Evolutionary conservation across 805 yeast genomes (phyloP), one percentile per base, ranked within the genome.

Genomic region (Pichia nakasei): DNA sequence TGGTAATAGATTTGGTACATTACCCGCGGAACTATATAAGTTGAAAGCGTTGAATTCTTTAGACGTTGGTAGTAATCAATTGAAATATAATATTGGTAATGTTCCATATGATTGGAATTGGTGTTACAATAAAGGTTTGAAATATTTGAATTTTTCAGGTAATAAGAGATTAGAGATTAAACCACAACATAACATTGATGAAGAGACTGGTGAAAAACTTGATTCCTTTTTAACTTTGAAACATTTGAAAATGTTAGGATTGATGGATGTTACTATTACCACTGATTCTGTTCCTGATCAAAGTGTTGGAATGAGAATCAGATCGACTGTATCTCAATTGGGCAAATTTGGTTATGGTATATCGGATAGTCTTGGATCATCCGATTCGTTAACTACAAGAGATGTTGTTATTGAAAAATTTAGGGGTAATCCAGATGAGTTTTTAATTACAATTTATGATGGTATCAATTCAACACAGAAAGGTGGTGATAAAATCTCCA

Each of bases 71-170:
- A 85, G 94, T 2, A 93, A 93, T 60, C 82, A 80, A 48, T 68
- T 93, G 63, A 85, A 88, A 56, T 93, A 93, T 63, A 93, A 93
- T 55, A 87, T 91, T 44, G 83, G 93, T 3, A 93, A 93, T 61
- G 85, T 88, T 75, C 94, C 93, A 15, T 91, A 86, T 58, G 98
- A 93, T 60, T 93, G 97, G 97, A 93, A 87, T 63, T 93, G 98
- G 98, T 80, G 83, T 54, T 80, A 80, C 68, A 93, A 93, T 58
- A 68, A 73, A 43, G 76, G 78, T 35, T 68, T 93, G 61, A 78
- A 72, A 52, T 88, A 83, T 55, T 72, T 93, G 58, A 93, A 91
- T 60, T 81, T 93, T 45, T 87, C 97, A 0, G 97, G 97, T 33
- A 93, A 93, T 59, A 83, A 84, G 58, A 73, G 96, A 50, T 78